Conservation (phyloP, 176 grass and related monocot species). For the Neostapfia colusana region DNA sequence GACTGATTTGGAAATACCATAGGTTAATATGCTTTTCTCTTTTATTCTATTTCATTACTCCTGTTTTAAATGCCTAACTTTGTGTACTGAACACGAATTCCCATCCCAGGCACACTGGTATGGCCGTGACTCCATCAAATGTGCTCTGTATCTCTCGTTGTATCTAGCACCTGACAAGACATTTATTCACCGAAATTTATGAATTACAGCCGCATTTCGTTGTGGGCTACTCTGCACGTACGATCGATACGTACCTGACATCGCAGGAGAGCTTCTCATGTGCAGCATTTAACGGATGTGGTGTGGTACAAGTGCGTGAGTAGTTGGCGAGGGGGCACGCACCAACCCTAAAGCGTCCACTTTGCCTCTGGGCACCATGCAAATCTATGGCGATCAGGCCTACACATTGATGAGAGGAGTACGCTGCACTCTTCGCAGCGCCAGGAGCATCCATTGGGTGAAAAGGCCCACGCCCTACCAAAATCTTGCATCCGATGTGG, state of each 20-base stretch:
- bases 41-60: background rate
- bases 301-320: constrained; percentile 43
- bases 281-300: constrained; percentile 51
- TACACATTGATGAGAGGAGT: constrained; percentile 47
- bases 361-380: constrained; percentile 36
- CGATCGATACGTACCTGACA: constrained; percentile 34
- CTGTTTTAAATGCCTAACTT: background rate
- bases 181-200: constrained; percentile 19
- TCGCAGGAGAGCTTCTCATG: constrained; percentile 37
- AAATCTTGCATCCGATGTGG: constrained; percentile 23
- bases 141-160: background rate
- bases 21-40: background rate
- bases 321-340: constrained; percentile 33
- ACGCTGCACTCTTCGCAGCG: constrained; percentile 31
- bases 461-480: background rate
- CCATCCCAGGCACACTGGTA: background rate
- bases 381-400: constrained; percentile 28
- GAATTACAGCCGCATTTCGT: constrained; percentile 30
- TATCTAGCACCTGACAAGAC: background rate
- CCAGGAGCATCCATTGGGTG: background rate
- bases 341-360: constrained; percentile 37
- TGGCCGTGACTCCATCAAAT: constrained; percentile 7
- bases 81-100: background rate
- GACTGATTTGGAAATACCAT: background rate
- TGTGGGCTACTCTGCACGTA: constrained; percentile 21